phyloP scores from a whole-genome alignment of 805 yeast species.

The Saccharomycopsis schoenii region DNA sequence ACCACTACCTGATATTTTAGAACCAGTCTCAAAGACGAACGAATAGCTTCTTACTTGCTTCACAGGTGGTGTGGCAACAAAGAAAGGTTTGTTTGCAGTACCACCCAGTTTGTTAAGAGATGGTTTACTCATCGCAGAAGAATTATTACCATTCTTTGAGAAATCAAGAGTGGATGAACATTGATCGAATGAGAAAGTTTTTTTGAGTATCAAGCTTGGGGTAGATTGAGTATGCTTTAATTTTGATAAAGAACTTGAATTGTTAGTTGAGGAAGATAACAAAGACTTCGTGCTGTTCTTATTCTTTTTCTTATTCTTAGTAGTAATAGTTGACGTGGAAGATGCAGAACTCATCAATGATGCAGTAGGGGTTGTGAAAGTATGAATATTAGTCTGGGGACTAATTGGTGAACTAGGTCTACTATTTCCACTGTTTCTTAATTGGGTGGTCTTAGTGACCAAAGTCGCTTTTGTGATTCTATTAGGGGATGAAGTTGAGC shows the following conservation, averaged over 20 bases:
- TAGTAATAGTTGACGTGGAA: neutral
- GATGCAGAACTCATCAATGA: neutral
- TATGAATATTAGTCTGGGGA: neutral
- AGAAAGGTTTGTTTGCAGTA: neutral
- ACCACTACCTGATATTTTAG: conserved; percentile 2
- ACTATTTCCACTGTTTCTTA: conserved; percentile 5
- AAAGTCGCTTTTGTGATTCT: conserved; percentile 10
- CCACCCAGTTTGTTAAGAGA: neutral
- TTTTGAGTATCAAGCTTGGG: conserved; percentile 6
- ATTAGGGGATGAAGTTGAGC: conserved; percentile 11
- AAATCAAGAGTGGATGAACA: conserved; percentile 18
- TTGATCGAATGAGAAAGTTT: conserved; percentile 18
- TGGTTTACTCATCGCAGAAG: neutral
- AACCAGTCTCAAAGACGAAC: conserved; percentile 10
- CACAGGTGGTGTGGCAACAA: neutral
- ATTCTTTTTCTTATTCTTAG: neutral
- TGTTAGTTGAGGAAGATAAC: neutral
- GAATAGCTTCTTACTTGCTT: conserved; percentile 5
- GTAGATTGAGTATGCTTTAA: neutral
- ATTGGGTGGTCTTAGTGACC: neutral
- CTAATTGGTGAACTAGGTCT: conserved; percentile 11
- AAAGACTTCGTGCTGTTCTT: neutral
- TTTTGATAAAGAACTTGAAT: neutral
- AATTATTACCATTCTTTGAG: conserved; percentile 3
- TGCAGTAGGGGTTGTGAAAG: neutral